Percentiles rank a stretch among this genome's conserved stretches.
Evolutionary conservation across 495 filamentous ascomycete species (phyloP).

Genomic region (Viridothelium virens): DNA sequence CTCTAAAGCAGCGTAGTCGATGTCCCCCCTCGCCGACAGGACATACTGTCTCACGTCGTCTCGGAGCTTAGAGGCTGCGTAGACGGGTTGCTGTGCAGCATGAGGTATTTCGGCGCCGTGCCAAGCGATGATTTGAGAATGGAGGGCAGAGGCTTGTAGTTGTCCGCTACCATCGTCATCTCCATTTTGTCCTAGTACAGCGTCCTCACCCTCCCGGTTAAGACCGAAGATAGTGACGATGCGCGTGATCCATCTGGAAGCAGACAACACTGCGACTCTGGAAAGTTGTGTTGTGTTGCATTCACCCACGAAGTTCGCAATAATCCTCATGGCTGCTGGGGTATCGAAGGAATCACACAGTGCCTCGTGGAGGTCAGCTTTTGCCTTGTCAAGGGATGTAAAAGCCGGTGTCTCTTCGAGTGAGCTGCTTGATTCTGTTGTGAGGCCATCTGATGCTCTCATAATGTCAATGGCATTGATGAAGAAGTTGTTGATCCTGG

Average conservation of each 20-base stretch:
- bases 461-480: conserved; percentile 57
- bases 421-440: conserved; percentile 8
- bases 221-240: conserved; percentile 83
- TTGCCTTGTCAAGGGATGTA: conserved; percentile 49
- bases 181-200: conserved; percentile 27
- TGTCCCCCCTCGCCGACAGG: conserved; percentile 22
- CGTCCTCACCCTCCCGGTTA: conserved; percentile 39
- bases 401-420: neutral
- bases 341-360: conserved; percentile 90
- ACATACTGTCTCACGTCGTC: conserved; percentile 28
- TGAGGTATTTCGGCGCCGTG: conserved; percentile 58
- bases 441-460: no score
- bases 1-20: conserved; percentile 19
- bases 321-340: conserved; percentile 60
- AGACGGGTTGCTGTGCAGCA: conserved; percentile 34
- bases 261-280: conserved; percentile 33
- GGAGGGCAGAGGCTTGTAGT: no score
- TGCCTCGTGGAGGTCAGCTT: conserved; percentile 55
- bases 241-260: conserved; percentile 73
- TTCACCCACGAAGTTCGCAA: conserved; percentile 66
- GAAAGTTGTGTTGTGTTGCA: conserved; percentile 51
- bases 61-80: conserved; percentile 29
- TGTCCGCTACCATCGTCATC: conserved; percentile 37
- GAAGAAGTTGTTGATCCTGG: conserved; percentile 84
- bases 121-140: conserved; percentile 58